phyloP scores from a whole-genome alignment of 768 basidiomycete genomes.

The Clathrus columnatus region DNA sequence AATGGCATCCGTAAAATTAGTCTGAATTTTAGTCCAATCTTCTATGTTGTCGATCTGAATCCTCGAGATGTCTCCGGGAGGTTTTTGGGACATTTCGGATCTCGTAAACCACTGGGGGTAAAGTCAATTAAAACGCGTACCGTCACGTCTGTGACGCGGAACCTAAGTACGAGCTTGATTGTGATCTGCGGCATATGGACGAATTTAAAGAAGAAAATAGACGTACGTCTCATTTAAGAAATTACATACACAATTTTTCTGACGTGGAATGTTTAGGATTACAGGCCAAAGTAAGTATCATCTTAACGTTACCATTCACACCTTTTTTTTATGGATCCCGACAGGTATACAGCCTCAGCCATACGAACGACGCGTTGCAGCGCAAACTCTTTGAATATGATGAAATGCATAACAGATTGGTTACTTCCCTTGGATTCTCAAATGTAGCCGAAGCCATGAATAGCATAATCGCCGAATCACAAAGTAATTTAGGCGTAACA shows the following conservation, averaged over 20 bases:
- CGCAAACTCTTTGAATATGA: constrained; percentile 1
- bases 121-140: not conserved
- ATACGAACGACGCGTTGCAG: not conserved
- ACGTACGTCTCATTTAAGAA: not conserved
- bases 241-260: not conserved
- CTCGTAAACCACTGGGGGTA: too few species aligned
- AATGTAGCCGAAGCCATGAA: not conserved
- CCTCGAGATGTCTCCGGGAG: constrained; percentile 30
- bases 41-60: constrained; percentile 57
- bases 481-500: not conserved
- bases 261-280: not conserved
- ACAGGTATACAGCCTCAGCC: not conserved
- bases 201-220: not conserved
- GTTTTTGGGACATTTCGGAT: not conserved
- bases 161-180: not conserved
- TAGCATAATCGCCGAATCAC: not conserved
- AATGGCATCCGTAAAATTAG: constrained; percentile 41
- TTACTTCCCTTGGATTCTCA: not conserved
- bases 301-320: not conserved
- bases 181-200: not conserved
- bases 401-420: not conserved
- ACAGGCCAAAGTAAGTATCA: not conserved
- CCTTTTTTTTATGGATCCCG: not conserved
- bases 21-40: constrained; percentile 57
- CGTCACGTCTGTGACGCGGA: not conserved